Evolutionary conservation across 108 stramenopile species (phyloP).

Genomic region (Skeletonema menzelii): DNA sequence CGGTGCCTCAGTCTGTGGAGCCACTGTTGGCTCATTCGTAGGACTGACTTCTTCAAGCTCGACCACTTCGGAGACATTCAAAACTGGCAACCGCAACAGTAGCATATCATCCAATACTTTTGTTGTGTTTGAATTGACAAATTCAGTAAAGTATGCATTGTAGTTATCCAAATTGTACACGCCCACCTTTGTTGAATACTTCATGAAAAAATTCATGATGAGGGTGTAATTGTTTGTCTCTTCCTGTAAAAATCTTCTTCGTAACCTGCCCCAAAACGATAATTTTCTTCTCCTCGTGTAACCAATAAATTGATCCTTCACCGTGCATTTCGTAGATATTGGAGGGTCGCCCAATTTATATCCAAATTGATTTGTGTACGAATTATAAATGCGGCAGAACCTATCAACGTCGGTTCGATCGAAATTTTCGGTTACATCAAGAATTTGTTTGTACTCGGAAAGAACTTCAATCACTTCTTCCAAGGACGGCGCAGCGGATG

Average conservation of each 20-base stretch:
- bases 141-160: conserved; percentile 2
- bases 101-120: conserved; percentile 18
- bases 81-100: background rate
- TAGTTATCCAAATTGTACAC: conserved; percentile 18
- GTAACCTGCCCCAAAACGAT: background rate
- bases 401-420: background rate
- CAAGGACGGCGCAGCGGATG: conserved; percentile 10
- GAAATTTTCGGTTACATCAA: background rate
- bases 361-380: conserved; percentile 12
- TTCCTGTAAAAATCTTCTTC: background rate
- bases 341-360: conserved; percentile 6
- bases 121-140: conserved; percentile 20
- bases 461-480: background rate
- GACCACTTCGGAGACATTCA: background rate
- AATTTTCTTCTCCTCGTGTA: background rate
- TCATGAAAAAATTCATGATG: conserved; percentile 7
- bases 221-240: background rate
- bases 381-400: conserved; percentile 6
- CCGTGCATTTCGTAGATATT: conserved; percentile 4
- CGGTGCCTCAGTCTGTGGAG: background rate
- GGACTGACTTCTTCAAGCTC: background rate
- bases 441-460: background rate
- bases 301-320: conserved; percentile 2
- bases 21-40: background rate
- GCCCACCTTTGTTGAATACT: background rate